Base-by-base conservation (phyloP, 164 flowering plant genomes). In the Magnolia sinica region DNA sequence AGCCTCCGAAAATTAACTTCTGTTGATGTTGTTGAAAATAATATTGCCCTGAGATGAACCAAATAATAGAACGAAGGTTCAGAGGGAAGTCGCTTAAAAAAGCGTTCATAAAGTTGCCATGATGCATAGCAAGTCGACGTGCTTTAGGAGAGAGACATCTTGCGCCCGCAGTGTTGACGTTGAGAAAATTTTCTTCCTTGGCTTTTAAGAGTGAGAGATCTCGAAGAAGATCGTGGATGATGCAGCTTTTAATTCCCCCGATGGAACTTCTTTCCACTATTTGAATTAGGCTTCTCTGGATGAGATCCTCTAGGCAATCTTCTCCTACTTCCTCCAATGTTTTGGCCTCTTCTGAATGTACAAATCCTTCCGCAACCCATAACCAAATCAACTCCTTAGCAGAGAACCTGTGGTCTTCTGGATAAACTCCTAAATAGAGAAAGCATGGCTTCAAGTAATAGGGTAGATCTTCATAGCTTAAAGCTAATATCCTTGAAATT, bases 311-410 rank as follows among this genome's bases (percentile, higher is more conserved):
- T 59, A 81, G 23, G 23, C 68, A 72, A 18, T 70, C 77, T 5
- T 73, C 59, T 20, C 72, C 84, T 2, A 52, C 31, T 3, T 70
- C 84, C 49, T 81, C 81, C 59, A 37, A 6, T 37, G 59, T 74
- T 23, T 37, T 23, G 13, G 61, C 70, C 16, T 29, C 68, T 61
- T 8, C 18, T 11, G 10, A 9, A 4, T 45, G 8, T 1, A 64
- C 45, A 10, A 74, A 64, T 13, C 76, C 76, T 29, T 74, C 69
- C 0, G 76, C 52, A 8, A 37, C 29, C 69, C 76, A 74, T 19
- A 74, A 7, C 7, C 10, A 4, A 7, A 74, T 74, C 55, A 64
- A 45, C 63, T 11, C 8, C 19, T 9, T 45, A 1, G 8, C n/a
- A 0, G 10, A 1, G 55, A 74, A 59, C 76, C 45, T 58, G 20